Percentiles rank a stretch among this genome's conserved stretches.
Conservation (phyloP, 768 basidiomycete species). For the Pleurotus sapidus region DNA sequence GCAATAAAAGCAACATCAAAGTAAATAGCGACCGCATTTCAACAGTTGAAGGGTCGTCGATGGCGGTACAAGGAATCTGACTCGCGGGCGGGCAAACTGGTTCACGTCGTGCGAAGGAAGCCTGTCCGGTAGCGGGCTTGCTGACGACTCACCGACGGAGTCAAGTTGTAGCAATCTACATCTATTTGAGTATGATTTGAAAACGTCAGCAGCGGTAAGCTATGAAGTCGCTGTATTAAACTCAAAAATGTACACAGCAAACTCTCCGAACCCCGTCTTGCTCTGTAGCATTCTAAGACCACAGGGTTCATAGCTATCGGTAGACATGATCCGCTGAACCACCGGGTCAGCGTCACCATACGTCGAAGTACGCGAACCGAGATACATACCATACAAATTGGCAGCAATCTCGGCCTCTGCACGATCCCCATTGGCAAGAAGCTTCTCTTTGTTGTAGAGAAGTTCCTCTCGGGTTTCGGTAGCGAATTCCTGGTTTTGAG, state of each 20-base stretch:
- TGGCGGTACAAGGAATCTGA: too few relatives aligned
- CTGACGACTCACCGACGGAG: too few relatives aligned
- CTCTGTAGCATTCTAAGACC: not conserved
- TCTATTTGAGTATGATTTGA: not conserved
- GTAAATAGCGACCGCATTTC: too few relatives aligned
- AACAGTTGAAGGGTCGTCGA: too few relatives aligned
- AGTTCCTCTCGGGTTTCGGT: conserved; percentile 98
- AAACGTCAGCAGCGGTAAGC: not conserved
- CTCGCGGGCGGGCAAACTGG: too few relatives aligned
- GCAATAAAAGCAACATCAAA: too few relatives aligned
- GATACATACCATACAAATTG: conserved; percentile 69
- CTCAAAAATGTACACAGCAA: conserved; percentile 7
- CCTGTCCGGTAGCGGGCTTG: too few relatives aligned
- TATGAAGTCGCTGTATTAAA: conserved; percentile 2
- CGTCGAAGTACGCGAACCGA: conserved; percentile 5
- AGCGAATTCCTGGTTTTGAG: conserved; percentile 96
- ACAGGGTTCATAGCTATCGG: conserved; percentile 40
- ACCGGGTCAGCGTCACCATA: conserved; percentile 19
- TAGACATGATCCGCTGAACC: conserved; percentile 81
- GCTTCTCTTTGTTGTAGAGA: conserved; percentile 98
- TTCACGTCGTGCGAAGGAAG: too few relatives aligned
- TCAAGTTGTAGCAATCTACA: not conserved
- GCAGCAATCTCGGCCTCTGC: conserved; percentile 98
- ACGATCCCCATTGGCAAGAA: conserved; percentile 92
- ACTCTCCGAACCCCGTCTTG: not conserved